Conservation (phyloP, 805 yeast genomes). For the Candida quercuum region DNA sequence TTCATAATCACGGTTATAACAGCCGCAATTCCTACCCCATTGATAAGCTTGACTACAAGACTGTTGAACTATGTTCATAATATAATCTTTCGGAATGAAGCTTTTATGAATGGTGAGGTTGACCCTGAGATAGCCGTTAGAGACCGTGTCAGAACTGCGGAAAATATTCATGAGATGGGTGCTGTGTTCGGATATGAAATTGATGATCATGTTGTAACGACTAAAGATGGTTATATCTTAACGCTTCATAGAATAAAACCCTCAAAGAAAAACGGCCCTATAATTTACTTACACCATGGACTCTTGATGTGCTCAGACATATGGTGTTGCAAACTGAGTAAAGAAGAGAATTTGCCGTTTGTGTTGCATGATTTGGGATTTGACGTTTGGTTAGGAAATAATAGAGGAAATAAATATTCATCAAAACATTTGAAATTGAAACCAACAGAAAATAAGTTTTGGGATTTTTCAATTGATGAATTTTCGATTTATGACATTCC, state of each 20-base stretch:
- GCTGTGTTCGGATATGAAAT: slow-evolving; percentile 59
- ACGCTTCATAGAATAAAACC: slow-evolving; percentile 69
- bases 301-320: slow-evolving; percentile 83
- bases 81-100: slow-evolving; percentile 14
- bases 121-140: slow-evolving; percentile 19
- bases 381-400: slow-evolving; percentile 94
- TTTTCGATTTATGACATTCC: slow-evolving; percentile 92
- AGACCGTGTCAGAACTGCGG: slow-evolving; percentile 39
- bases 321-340: slow-evolving; percentile 53
- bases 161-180: slow-evolving; percentile 61
- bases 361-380: slow-evolving; percentile 73
- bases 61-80: slow-evolving; percentile 17
- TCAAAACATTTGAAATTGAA: slow-evolving; percentile 58
- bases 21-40: slow-evolving; percentile 36
- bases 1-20: slow-evolving; percentile 40
- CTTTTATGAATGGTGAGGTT: slow-evolving; percentile 3
- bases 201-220: slow-evolving; percentile 73
- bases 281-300: slow-evolving; percentile 88
- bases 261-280: slow-evolving; percentile 29
- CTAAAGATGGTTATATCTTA: slow-evolving; percentile 71
- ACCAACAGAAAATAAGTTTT: slow-evolving; percentile 46
- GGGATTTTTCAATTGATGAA: slow-evolving; percentile 92
- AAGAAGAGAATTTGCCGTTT: slow-evolving; percentile 62
- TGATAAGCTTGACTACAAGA: slow-evolving; percentile 33
- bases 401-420: slow-evolving; percentile 89